Conservation (phyloP, 2,329 filamentous ascomycete species). For the Coniochaeta ligniaria region DNA sequence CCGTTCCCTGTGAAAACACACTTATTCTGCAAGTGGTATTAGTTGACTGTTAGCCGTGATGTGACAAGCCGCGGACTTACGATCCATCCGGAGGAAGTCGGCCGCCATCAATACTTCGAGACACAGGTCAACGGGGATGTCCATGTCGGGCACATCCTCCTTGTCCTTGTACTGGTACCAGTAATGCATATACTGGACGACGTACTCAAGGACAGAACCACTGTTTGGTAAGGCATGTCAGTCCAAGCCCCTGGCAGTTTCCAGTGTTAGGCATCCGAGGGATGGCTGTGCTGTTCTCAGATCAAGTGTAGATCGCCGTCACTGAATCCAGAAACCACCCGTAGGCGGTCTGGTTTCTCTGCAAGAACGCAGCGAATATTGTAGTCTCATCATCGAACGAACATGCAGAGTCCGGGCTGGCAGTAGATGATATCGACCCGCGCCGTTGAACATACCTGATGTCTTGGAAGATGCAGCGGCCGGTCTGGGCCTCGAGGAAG, state of each 20-base stretch:
- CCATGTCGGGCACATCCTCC: constrained; percentile 72
- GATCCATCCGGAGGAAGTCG: constrained; percentile 67
- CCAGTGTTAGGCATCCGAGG: not conserved
- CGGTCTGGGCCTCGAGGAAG: constrained; percentile 58
- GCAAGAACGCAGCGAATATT: constrained; percentile 34
- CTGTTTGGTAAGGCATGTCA: constrained; percentile 29
- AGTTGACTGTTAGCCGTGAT: not conserved
- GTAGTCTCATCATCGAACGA: constrained; percentile 26
- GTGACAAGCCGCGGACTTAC: constrained; percentile 25
- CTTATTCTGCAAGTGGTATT: constrained; percentile 3
- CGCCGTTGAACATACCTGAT: constrained; percentile 54
- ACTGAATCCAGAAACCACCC: constrained; percentile 32
- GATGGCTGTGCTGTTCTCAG: constrained; percentile 30
- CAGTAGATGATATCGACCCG: not conserved
- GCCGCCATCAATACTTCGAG: constrained; percentile 71
- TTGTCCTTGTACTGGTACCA: constrained; percentile 65
- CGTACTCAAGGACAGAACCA: constrained; percentile 68
- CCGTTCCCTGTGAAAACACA: not conserved
- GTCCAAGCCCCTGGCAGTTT: not conserved
- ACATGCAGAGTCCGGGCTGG: not conserved
- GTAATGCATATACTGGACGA: constrained; percentile 79
- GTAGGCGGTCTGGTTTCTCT: constrained; percentile 32
- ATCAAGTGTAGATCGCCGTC: constrained; percentile 58
- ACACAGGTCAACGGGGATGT: constrained; percentile 71
- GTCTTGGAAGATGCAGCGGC: constrained; percentile 61